Evolutionary conservation across 2,329 filamentous ascomycete species (phyloP).

Genomic region (Pseudogymnoascus sp.): DNA sequence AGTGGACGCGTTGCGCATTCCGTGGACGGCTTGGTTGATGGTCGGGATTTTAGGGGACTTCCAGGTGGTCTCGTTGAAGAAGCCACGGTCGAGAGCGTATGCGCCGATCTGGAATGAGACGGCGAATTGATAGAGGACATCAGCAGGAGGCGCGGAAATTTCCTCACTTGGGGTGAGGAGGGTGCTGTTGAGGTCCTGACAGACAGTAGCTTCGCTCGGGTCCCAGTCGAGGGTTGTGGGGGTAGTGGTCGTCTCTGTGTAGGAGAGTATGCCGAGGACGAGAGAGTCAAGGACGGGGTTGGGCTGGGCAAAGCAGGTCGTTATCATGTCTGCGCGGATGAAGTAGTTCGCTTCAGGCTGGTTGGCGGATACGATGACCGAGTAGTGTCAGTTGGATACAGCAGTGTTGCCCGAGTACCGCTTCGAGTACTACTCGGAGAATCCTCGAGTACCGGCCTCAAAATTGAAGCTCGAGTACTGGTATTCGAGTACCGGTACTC

Average conservation of each 20-base stretch:
- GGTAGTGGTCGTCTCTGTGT: slow-evolving; percentile 17
- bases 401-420: too few species aligned
- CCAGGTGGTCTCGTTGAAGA: slow-evolving; percentile 48
- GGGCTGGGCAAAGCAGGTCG: slow-evolving; percentile 37
- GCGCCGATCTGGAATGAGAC: slow-evolving; percentile 52
- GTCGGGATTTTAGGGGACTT: slow-evolving; percentile 39
- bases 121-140: slow-evolving; percentile 45
- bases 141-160: slow-evolving; percentile 38
- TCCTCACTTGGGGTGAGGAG: slow-evolving; percentile 37
- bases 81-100: slow-evolving; percentile 49
- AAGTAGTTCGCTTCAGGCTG: slow-evolving; percentile 54
- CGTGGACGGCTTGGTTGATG: slow-evolving; percentile 36
- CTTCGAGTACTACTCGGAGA: too few species aligned
- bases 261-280: slow-evolving; percentile 28
- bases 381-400: too few species aligned
- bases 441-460: too few species aligned
- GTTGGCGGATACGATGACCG: slow-evolving; percentile 51
- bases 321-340: slow-evolving; percentile 38
- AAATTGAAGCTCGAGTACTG: too few species aligned
- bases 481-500: too few species aligned
- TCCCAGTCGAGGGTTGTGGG: slow-evolving; percentile 34
- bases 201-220: slow-evolving; percentile 29
- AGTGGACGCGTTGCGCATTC: slow-evolving; percentile 35
- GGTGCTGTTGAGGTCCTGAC: slow-evolving; percentile 31
- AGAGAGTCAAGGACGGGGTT: slow-evolving; percentile 36